A percentile compares a stretch with the other conserved stretches of the same genome.
These are phyloP conservation scores for Cryptococcus sp. DNA, from an alignment of 1,284 basidiomycete species.

Conservation along the genomic window DNA sequence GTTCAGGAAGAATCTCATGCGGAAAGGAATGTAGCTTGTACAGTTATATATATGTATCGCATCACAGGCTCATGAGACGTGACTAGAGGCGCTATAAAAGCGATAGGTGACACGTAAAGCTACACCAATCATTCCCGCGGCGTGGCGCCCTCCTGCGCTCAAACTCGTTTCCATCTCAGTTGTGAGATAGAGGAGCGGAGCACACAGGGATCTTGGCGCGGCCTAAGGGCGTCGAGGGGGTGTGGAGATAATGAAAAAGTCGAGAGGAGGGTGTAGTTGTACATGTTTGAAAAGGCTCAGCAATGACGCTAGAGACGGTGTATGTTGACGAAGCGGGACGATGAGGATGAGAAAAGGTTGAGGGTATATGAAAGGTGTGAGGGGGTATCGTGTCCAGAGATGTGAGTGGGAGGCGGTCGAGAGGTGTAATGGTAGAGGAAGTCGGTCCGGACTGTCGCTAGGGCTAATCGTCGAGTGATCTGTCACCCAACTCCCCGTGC, in stretches of 20 bases:
- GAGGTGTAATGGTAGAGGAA: constrained; percentile 1
- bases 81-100: too few relatives aligned
- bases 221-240: constrained; percentile 17
- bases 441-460: neutral
- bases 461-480: neutral
- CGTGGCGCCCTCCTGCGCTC: constrained; percentile 46
- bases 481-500: neutral
- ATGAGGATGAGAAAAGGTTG: neutral
- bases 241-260: constrained; percentile 4
- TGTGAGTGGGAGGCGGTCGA: neutral
- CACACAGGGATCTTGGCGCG: constrained; percentile 34
- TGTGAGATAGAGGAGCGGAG: constrained; percentile 23
- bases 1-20: constrained; percentile 85
- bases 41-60: too few relatives aligned
- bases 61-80: too few relatives aligned
- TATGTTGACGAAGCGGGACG: neutral
- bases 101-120: too few relatives aligned
- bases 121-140: too few relatives aligned
- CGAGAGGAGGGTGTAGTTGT: constrained; percentile 1
- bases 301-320: neutral
- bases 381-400: neutral
- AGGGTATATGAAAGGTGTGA: neutral
- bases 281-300: neutral
- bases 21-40: constrained; percentile 57
- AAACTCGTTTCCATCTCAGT: constrained; percentile 22